These are phyloP conservation scores for Ophidiomyces ophidiicola DNA, from an alignment of 2,329 filamentous ascomycete species.

Conservation along the genomic window DNA sequence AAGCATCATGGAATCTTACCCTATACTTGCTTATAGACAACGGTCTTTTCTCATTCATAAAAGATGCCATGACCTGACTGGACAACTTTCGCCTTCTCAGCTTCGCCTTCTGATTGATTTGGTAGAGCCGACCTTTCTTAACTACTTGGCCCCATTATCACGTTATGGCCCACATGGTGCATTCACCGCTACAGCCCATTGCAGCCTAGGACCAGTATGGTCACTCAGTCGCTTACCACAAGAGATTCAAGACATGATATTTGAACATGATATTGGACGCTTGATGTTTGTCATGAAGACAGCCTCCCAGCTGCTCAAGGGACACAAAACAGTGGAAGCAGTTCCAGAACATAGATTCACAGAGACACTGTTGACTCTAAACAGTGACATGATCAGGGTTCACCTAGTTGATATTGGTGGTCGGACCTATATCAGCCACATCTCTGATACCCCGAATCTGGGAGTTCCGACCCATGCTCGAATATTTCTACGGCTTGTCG, in stretches of 20 bases:
- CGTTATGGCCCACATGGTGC: too few species aligned
- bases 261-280: conserved; percentile 13
- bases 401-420: conserved; percentile 12
- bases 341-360: conserved; percentile 11
- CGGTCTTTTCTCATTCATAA: too few species aligned
- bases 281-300: conserved; percentile 13
- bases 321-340: neutral
- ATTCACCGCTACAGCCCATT: neutral
- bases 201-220: too few species aligned
- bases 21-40: too few species aligned
- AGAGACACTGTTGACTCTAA: conserved; percentile 6
- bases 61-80: too few species aligned
- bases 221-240: conserved; percentile 5
- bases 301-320: conserved; percentile 11
- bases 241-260: conserved; percentile 12
- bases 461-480: neutral
- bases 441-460: conserved; percentile 8
- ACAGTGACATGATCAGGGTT: conserved; percentile 6
- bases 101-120: too few species aligned
- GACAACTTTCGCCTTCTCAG: too few species aligned
- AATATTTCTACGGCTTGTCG: neutral
- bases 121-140: too few species aligned
- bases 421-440: conserved; percentile 11
- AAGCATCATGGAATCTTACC: too few species aligned
- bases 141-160: too few species aligned